Evolutionary conservation across 2,329 filamentous ascomycete genomes (phyloP).

Genomic region (Cladophialophora carrionii): DNA sequence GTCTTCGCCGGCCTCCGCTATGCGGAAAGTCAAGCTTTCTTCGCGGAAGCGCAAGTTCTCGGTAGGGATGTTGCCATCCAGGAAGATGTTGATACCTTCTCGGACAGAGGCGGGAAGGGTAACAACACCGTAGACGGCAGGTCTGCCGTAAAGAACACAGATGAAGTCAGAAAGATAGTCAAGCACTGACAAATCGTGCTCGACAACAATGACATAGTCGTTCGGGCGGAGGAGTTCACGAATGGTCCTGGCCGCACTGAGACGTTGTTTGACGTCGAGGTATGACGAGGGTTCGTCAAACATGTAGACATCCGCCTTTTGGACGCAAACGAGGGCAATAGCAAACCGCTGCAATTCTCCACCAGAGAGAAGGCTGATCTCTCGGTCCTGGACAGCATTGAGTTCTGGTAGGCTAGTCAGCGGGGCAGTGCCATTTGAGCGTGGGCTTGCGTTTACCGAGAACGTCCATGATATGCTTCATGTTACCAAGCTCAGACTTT

Average conservation of each 20-base stretch:
- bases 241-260: slow-evolving; percentile 88
- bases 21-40: slow-evolving; percentile 93
- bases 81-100: slow-evolving; percentile 99
- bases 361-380: slow-evolving; percentile 87
- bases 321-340: slow-evolving; percentile 92
- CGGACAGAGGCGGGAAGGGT: slow-evolving; percentile 93
- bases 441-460: slow-evolving; percentile 56
- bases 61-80: slow-evolving; percentile 96
- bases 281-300: slow-evolving; percentile 99
- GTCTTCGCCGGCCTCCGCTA: slow-evolving; percentile 86
- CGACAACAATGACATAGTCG: slow-evolving; percentile 97
- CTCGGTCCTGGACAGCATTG: slow-evolving; percentile 86
- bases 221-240: slow-evolving; percentile 84
- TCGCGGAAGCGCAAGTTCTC: slow-evolving; percentile 99
- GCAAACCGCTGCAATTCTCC: slow-evolving; percentile 98
- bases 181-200: slow-evolving; percentile 97
- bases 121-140: slow-evolving; percentile 95
- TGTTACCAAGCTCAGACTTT: slow-evolving; percentile 75
- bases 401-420: slow-evolving; percentile 62
- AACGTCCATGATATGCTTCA: slow-evolving; percentile 78
- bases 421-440: background rate
- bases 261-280: slow-evolving; percentile 98
- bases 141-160: slow-evolving; percentile 93
- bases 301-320: slow-evolving; percentile 99
- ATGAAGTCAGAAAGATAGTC: slow-evolving; percentile 99